Evolutionary conservation across 495 filamentous ascomycete genomes (phyloP), one percentile per base, ranked within the genome.

Genomic region (Astrocystis sublimbata): DNA sequence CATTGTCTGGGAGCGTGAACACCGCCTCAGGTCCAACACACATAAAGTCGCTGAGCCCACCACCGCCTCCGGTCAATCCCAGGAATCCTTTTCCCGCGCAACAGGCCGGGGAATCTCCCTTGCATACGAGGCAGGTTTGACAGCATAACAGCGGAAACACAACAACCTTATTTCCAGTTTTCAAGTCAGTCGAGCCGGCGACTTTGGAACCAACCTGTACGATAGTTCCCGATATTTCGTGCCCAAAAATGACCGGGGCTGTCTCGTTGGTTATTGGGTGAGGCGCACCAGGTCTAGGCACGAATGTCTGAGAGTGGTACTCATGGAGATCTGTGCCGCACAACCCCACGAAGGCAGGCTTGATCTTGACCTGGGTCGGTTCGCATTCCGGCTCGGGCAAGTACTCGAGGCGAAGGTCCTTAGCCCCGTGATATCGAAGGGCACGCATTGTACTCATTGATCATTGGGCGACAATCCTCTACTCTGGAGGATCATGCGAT

Each of bases 301-400:
- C 78, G n/a, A 82, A 68, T n/a, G 70, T 78, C 21, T 83, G 81
- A 2, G 85, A 72, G 10, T 84, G 69, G 63, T 85, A 88, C 62
- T 88, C 85, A 61, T 89, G 85, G 8, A 89, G 73, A 69, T 88
- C 84, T 24, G 71, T 78, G 4, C 84, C 84, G 68, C 85, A 87
- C 28, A 87, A 86, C 9, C 85, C 85, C 38, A 80, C 78, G 68
- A 78, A 87, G 1, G 80, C 79, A 28, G 83, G 84, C 68, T 75
- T 76, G 28, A 86, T 64, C 73, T 83, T 66, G 21, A 66, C 24
- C 57, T 72, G 65, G 23, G 66, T 54, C 17, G 47, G 35, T 9
- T 23, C 36, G 46, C 71, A 74, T 30, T 61, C 47, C 1, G 73
- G 74, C 57, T 74, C 74, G 13, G 70, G 64, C 33, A 79, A 59